A percentile compares a stretch with the other conserved stretches of the same genome.
Conservation (phyloP, 345 rosid genomes). For the Linum trigynum region DNA sequence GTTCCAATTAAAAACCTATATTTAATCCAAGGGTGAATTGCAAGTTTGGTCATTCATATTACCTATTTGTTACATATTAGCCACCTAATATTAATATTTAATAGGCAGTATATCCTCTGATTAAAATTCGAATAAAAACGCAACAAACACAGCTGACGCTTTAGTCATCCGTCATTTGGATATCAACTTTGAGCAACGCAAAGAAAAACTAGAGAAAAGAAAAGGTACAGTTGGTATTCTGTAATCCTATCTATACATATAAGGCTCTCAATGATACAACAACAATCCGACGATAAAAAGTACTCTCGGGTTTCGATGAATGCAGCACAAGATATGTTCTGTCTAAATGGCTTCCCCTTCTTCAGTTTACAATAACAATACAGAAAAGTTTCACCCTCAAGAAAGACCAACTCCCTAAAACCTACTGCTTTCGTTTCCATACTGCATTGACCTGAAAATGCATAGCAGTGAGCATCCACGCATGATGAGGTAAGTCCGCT, state of each 20-base stretch:
- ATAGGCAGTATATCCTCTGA: no score
- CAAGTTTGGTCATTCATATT: no score
- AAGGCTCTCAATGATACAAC: constrained; percentile 10
- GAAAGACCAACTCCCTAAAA: constrained; percentile 10
- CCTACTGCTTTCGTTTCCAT: constrained; percentile 1
- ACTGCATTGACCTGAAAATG: constrained; percentile 18
- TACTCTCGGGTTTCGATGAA: constrained; percentile 3
- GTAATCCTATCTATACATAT: background rate
- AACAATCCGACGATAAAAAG: constrained; percentile 12
- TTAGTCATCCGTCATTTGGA: no score
- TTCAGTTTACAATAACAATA: background rate
- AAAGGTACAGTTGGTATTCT: background rate
- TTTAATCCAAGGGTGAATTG: no score
- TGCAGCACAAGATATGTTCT: background rate
- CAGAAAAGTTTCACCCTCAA: constrained; percentile 1
- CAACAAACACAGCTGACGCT: no score
- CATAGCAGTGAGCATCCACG: background rate
- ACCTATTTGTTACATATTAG: no score
- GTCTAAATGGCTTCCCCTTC: background rate
- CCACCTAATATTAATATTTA: no score
- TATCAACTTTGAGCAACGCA: no score
- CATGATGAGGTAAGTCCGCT: no score
- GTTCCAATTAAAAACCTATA: no score
- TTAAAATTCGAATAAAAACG: no score
- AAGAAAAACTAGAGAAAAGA: no score